phyloP scores from a whole-genome alignment of 345 rosid genomes.

The Sapria himalayana region DNA sequence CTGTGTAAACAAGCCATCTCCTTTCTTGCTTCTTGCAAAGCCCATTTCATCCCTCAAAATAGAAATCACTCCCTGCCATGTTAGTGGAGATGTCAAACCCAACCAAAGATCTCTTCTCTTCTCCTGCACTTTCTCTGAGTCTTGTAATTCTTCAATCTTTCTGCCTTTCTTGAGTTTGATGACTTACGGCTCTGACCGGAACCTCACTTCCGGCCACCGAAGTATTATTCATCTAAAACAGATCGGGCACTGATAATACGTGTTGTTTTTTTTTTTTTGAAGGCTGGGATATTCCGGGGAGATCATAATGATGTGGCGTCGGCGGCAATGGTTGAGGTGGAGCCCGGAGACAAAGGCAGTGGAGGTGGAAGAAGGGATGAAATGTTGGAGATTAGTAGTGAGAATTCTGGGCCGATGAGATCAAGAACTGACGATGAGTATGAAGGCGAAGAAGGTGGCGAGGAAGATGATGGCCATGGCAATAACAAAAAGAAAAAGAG shows the following conservation, averaged over 20 bases:
- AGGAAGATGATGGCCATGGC: conserved; percentile 22
- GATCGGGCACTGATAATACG: too few relatives aligned
- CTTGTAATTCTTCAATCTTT: conserved; percentile 24
- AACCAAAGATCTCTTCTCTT: conserved; percentile 81
- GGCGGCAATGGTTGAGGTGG: conserved; percentile 26
- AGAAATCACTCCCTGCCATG: conserved; percentile 27
- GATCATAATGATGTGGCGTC: conserved; percentile 26
- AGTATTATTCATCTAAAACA: too few relatives aligned
- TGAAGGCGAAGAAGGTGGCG: conserved; percentile 36
- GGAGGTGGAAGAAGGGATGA: conserved; percentile 39
- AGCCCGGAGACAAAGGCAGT: conserved; percentile 52
- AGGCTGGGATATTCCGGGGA: conserved; percentile 90
- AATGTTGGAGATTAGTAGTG: conserved; percentile 82
- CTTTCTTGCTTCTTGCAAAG: conserved; percentile 11
- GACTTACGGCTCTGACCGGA: too few relatives aligned
- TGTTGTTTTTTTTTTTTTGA: conserved; percentile 1
- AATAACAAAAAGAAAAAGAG: conserved; percentile 70
- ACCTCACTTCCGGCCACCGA: too few relatives aligned
- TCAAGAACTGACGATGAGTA: conserved; percentile 68
- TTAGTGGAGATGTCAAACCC: conserved; percentile 76
- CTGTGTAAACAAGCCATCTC: too few relatives aligned
- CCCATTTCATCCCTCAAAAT: conserved; percentile 9
- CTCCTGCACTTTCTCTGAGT: conserved; percentile 92
- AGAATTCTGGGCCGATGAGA: conserved; percentile 72
- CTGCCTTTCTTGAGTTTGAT: background rate